A percentile compares a stretch with the other conserved stretches of the same genome.
Conservation (phyloP, 1,139 yeast genomes). For the Blastobotrys indianensis region DNA sequence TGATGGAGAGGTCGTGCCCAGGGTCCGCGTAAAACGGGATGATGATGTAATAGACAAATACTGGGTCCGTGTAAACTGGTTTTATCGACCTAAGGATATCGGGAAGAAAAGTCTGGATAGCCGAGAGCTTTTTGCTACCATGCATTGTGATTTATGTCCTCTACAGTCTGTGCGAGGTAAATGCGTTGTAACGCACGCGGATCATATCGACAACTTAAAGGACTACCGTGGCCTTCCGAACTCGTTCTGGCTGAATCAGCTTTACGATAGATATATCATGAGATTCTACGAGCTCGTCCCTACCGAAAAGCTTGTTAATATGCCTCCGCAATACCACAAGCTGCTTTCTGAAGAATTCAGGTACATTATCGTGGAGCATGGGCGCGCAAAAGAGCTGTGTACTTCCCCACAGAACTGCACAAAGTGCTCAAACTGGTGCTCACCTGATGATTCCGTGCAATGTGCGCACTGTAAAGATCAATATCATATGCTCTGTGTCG, state of each 20-base stretch:
- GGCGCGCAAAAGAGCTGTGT: constrained; percentile 58
- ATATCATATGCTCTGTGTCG: constrained; percentile 79
- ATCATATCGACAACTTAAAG: constrained; percentile 57
- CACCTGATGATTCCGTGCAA: constrained; percentile 64
- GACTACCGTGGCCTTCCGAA: constrained; percentile 54
- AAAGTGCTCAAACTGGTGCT: constrained; percentile 80
- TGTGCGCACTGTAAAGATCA: constrained; percentile 71
- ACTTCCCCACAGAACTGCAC: constrained; percentile 66
- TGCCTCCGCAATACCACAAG: constrained; percentile 54
- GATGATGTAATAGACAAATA: constrained; percentile 35
- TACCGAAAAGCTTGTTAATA: constrained; percentile 48
- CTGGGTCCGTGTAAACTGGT: constrained; percentile 79
- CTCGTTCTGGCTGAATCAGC: constrained; percentile 75
- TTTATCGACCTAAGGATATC: constrained; percentile 83
- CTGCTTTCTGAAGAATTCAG: constrained; percentile 66
- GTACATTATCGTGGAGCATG: constrained; percentile 71
- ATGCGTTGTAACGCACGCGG: constrained; percentile 62
- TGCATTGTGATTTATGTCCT: constrained; percentile 85
- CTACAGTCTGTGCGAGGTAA: constrained; percentile 69
- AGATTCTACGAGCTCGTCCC: constrained; percentile 75
- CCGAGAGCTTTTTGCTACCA: constrained; percentile 71
- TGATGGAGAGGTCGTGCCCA: not conserved
- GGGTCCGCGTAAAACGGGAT: too few species aligned
- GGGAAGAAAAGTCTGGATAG: constrained; percentile 64
- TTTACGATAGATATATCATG: constrained; percentile 82